Evolutionary conservation across 805 yeast genomes (phyloP).

Genomic region (Middelhovenomyces tepae): DNA sequence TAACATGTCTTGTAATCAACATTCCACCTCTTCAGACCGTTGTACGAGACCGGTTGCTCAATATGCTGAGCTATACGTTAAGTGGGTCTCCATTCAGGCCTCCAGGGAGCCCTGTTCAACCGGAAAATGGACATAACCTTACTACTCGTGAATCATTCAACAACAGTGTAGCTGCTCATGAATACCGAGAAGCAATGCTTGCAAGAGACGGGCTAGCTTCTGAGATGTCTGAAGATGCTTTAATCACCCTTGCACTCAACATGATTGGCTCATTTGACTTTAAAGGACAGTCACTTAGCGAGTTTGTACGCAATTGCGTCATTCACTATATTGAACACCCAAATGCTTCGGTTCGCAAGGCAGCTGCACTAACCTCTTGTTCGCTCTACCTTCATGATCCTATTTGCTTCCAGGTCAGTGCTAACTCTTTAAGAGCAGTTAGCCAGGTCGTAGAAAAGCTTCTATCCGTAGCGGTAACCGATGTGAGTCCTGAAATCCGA

Average conservation of each 20-base stretch:
- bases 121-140: too few relatives aligned
- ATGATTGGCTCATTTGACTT: conserved; percentile 71
- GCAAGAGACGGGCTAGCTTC: conserved; percentile 54
- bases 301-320: conserved; percentile 78
- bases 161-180: conserved; percentile 60
- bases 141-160: conserved; percentile 47
- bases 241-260: conserved; percentile 69
- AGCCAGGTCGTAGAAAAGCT: conserved; percentile 76
- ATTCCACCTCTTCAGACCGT: conserved; percentile 73
- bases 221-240: conserved; percentile 39
- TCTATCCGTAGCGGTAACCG: conserved; percentile 77
- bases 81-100: conserved; percentile 75
- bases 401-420: conserved; percentile 74
- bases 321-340: conserved; percentile 78
- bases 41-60: conserved; percentile 63
- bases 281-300: conserved; percentile 67
- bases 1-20: conserved; percentile 55
- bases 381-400: conserved; percentile 68
- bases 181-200: conserved; percentile 67
- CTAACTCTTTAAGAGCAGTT: conserved; percentile 72
- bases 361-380: conserved; percentile 80
- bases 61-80: conserved; percentile 61
- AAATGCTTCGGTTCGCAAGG: conserved; percentile 67
- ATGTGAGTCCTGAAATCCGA: conserved; percentile 78
- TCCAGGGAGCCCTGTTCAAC: conserved; percentile 88